These are phyloP conservation scores for Lactifluus volemus DNA, from an alignment of 768 basidiomycete genomes.

Conservation along the genomic window DNA sequence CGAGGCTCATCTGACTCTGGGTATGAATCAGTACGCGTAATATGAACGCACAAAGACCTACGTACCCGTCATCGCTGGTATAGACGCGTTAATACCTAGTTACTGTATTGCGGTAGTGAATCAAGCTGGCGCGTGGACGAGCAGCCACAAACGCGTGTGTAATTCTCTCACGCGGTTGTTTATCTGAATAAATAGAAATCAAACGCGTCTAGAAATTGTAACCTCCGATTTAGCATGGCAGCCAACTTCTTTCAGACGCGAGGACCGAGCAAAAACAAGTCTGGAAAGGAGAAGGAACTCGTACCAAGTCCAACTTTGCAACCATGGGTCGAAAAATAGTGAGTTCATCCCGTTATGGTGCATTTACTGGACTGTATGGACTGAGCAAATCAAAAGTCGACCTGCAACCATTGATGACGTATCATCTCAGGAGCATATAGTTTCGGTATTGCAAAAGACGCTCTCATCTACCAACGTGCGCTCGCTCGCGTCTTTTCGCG, in stretches of 20 bases:
- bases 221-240: conserved; percentile 34
- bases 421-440: conserved; percentile 94
- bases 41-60: neutral
- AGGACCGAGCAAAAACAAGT: conserved; percentile 21
- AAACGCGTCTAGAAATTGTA: neutral
- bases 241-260: conserved; percentile 45
- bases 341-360: conserved; percentile 21
- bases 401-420: conserved; percentile 98
- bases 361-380: neutral
- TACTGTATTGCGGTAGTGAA: neutral
- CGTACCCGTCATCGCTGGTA: conserved; percentile 3
- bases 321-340: conserved; percentile 99
- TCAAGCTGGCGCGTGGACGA: neutral
- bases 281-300: conserved; percentile 25
- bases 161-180: no score
- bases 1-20: neutral
- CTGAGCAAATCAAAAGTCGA: conserved; percentile 42
- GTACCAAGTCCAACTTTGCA: conserved; percentile 50
- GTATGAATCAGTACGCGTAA: neutral
- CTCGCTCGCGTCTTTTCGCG: neutral
- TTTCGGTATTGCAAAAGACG: conserved; percentile 85
- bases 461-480: conserved; percentile 85
- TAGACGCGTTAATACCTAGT: conserved; percentile 2
- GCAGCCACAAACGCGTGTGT: no score
- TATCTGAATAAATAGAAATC: no score